Conservation (phyloP, 2,329 filamentous ascomycete genomes). For the Alternaria rosae region DNA sequence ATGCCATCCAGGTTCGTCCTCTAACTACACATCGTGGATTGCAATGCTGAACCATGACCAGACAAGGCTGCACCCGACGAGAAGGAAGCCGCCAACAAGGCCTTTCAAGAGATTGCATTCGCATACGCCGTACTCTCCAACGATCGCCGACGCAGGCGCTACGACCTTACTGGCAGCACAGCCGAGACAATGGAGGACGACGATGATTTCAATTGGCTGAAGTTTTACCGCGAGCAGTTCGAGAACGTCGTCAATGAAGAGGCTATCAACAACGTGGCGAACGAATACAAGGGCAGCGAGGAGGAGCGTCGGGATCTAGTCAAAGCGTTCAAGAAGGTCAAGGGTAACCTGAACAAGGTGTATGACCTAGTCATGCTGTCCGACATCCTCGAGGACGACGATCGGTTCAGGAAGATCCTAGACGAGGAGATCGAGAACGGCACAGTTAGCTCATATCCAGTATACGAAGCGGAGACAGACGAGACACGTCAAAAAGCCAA, state of each 20-base stretch:
- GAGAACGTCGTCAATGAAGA: slow-evolving; percentile 76
- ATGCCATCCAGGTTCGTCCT: slow-evolving; percentile 71
- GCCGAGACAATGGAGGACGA: slow-evolving; percentile 78
- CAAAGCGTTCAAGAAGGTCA: slow-evolving; percentile 72
- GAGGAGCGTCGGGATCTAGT: slow-evolving; percentile 85
- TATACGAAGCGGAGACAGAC: slow-evolving; percentile 72
- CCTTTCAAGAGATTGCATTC: slow-evolving; percentile 90
- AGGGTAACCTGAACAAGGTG: slow-evolving; percentile 78
- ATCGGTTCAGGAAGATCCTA: slow-evolving; percentile 81
- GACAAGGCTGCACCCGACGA: slow-evolving; percentile 78
- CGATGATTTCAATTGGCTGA: slow-evolving; percentile 84
- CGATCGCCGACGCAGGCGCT: slow-evolving; percentile 78
- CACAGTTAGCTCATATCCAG: slow-evolving; percentile 70
- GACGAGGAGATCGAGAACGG: slow-evolving; percentile 77
- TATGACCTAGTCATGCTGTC: slow-evolving; percentile 90
- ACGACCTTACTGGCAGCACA: slow-evolving; percentile 89
- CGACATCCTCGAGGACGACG: slow-evolving; percentile 82
- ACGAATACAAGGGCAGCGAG: slow-evolving; percentile 82
- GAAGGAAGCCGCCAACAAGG: slow-evolving; percentile 76
- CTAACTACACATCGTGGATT: slow-evolving; percentile 15
- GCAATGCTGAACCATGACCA: slow-evolving; percentile 41
- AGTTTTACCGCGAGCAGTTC: slow-evolving; percentile 88
- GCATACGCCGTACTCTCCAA: slow-evolving; percentile 94
- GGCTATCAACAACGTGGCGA: slow-evolving; percentile 77
- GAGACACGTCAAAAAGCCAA: slow-evolving; percentile 40